Base-by-base conservation (phyloP, 2,329 filamentous ascomycete genomes). In the Diaporthe nobilis region DNA sequence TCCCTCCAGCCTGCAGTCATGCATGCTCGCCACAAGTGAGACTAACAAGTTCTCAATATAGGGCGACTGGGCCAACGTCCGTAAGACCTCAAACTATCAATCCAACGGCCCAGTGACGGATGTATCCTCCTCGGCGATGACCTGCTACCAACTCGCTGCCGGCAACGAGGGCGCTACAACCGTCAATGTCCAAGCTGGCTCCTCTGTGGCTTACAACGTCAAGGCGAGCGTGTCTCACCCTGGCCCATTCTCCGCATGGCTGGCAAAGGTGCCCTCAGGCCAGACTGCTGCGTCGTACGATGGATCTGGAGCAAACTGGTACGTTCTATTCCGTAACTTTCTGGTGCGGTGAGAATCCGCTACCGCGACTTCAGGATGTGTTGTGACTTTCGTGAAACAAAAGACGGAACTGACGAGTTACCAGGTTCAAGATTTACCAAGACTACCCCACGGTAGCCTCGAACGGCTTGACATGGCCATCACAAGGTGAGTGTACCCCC, bases 21-120 rank as follows among this genome's bases (percentile, higher is more conserved):
- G 5, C 10, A 9, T 25, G 17, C 17, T 20, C 8, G 47, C 9
- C 25, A 13, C 13, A n/a, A 34, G 7, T 7, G 12, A 49, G 17
- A 1, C 61, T 74, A 13, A 74, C 51, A 22, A 17, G 17, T 4
- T 25, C 2, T 13, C 25, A 31, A 31, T 20, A 20, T 42, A 74
- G 73, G 55, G n/a, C 13, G 86, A 88, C 79, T 89, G 88, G 88
- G 84, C 85, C 63, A 84, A 85, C 57, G 85, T 88, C 61, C 84
- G 87, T 34, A 85, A 86, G 78, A 88, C 87, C 13, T 84, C 85
- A 65, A 89, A 89, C 81, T 88, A 83, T 80, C 86, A 89, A 80
- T 84, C 81, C 80, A 88, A 89, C 77, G 85, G 84, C 1, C 87
- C 86, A 76, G 87, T 89, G 49, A 87, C 86, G 4, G 83, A 87